Evolutionary conservation across 148 eudicot species (phyloP), one percentile per base, ranked within the genome.

Genomic region (Camellia lanceoleosa): DNA sequence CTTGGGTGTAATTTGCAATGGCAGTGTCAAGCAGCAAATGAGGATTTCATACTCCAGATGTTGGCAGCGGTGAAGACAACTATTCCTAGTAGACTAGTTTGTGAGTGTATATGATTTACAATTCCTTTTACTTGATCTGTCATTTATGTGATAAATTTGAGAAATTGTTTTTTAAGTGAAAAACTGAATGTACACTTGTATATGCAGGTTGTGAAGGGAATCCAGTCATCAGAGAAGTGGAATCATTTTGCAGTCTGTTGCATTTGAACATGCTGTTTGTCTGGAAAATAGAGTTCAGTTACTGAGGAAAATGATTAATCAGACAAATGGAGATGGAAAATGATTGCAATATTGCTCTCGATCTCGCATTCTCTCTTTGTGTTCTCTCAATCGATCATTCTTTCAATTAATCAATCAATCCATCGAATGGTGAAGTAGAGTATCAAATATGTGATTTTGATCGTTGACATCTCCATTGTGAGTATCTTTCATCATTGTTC

Each of bases 11-110:
- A 63, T 38, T 66, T 73, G 58, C 49, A 16, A 63, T 80, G 62
- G 78, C 74, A 72, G 85, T 70, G 74, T 54, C 86, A 87, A 81
- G 80, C 77, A 68, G 81, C 78, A 44, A 84, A 69, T 55, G 84
- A 87, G 74, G 71, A 77, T 20, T 61, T 43, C n/a, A 73, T 78
- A 54, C 78, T 63, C 77, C 82, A 80, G 85, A 77, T 58, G 79
- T 46, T 78, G 67, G 84, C 58, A 66, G 80, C 23, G 74, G 77
- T 49, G 85, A 83, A 63, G 68, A 71, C 38, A 30, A 30, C 38
- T 30, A 30, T 30, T 30, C 78, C 80, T 74, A 78, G 85, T 81
- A 84, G 82, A 86, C 73, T 76, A 79, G 76, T 82, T 74, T 75
- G 82, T 87, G 46, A 84, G 86, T 82, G 43, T 9, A 68, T 56